Evolutionary conservation across 2,329 filamentous ascomycete genomes (phyloP), one percentile per base, ranked within the genome.

Genomic region (Penicillium sumatraense): DNA sequence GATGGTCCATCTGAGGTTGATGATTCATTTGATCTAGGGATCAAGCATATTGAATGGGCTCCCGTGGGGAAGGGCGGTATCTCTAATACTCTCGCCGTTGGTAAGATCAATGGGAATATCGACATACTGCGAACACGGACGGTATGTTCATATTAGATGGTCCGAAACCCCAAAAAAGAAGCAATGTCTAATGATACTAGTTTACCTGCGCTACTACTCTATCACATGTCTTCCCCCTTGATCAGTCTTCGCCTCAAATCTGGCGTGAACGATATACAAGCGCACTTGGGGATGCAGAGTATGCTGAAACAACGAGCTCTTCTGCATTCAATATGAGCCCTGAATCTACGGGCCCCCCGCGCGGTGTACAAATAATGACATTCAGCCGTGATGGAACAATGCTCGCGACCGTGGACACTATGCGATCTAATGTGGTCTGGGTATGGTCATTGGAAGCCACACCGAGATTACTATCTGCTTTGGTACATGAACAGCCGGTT

Each of bases 31-130:
- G 80, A 81, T 29, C 63, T 83, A 18, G 82, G 82, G 0, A 75
- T 83, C 27, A 81, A 76, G 64, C 76, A 72, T 5, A 72, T 84
- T 35, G 80, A 83, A 71, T 85, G 82, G 82, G 74, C 78, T 26
- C 77, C 81, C 16, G 68, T 73, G n/a, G 42, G 42, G 5, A 48
- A 53, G 3, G 60, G 50, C 6, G 57, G 59, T 3, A 40, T 18
- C 8, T 76, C 77, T 20, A 71, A 78, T 18, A 71, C 72, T 54
- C 66, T 84, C 18, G 79, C 79, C 1, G 69, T 84, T 33, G 80
- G 80, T 2, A 81, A 81, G 36, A 77, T 78, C 59, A 80, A 83
- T 63, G 74, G 77, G 1, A 75, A 76, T 35, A 75, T 84, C 18
- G 78, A 81, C 29, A 68, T 84, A 16, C 68, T 81, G 6, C 72